phyloP scores from a whole-genome alignment of 495 filamentous ascomycete species.

The Sabuloglossum arenarium region DNA sequence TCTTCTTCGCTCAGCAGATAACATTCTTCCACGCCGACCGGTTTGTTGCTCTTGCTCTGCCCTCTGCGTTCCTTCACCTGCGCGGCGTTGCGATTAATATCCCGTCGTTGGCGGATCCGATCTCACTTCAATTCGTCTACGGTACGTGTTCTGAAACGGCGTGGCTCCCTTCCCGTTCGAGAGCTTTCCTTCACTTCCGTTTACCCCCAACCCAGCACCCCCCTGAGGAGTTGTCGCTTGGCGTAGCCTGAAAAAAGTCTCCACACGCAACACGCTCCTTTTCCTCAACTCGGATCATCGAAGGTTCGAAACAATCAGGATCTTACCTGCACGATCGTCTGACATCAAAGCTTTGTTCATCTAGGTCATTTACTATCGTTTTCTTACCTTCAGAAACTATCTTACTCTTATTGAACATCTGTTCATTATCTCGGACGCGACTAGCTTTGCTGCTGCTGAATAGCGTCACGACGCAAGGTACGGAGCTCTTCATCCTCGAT shows the following conservation, averaged over 20 bases:
- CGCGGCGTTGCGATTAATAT: background rate
- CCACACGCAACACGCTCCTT: conserved; percentile 1
- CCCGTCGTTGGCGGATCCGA: background rate
- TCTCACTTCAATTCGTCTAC: background rate
- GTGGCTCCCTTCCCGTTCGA: conserved; percentile 1
- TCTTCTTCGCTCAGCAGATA: background rate
- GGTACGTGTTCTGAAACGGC: conserved; percentile 1
- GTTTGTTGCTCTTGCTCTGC: background rate
- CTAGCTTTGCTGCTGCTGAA: background rate
- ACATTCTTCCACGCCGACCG: background rate
- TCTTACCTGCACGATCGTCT: background rate
- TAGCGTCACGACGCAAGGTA: background rate
- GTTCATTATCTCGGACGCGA: background rate
- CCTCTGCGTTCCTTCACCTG: background rate
- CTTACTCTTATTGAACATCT: background rate
- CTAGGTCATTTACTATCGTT: background rate
- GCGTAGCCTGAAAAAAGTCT: background rate
- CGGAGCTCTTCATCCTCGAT: background rate
- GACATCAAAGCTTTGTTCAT: background rate
- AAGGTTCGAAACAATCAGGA: background rate
- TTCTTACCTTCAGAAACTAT: background rate
- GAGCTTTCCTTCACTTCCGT: background rate
- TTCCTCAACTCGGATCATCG: background rate
- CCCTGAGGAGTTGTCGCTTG: conserved; percentile 1
- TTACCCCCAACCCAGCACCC: background rate